Evolutionary conservation across 2,329 filamentous ascomycete genomes (phyloP), one percentile per base, ranked within the genome.

Genomic region (Pleoardoris graminearum): DNA sequence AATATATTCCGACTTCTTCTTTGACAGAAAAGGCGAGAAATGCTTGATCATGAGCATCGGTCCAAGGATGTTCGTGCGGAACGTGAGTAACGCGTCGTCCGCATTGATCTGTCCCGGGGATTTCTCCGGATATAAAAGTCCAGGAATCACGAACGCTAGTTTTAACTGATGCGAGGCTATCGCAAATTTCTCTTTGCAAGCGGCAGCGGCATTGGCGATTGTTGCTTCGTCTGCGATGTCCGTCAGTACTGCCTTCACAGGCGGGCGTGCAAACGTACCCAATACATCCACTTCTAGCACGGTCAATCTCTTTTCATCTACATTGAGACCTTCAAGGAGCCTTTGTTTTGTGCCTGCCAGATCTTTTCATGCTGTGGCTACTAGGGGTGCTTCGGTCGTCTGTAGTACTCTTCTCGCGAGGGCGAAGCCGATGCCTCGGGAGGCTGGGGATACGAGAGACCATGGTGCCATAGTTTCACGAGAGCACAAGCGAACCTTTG

Each of bases 11-110:
- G 55, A 54, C 3, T 59, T 51, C 59, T 83, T 85, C 14, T 77
- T 80, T 1, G 90, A 89, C 3, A 94, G 77, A 63, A 92, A 87
- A 0, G 76, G 76, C 0, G 79, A 78, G 62, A 94, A 89, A 71
- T 91, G 85, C 73, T 94, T 94, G 66, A 90, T 82, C 51, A 93
- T 79, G 48, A 94, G 77, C 65, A 94, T 77, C 0, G 89, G 88
- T 0, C 89, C 89, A 2, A 94, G 76, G 0, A 85, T 80, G 70
- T 94, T 95, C 53, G 89, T 82, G 47, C 80, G 79, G 71, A 91
- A 87, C n/a, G 84, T 91, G 39, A 84, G 75, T n/a, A 89, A 75
- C 16, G 88, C 84, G 30, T 78, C 69, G 17, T 77, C 77, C 52
- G 83, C 80, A 53, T 87, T 76, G 51, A 94, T 81, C 62, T 89